Conservation (phyloP, 2,329 filamentous ascomycete species). For the Nothomitra cinnamomea region DNA sequence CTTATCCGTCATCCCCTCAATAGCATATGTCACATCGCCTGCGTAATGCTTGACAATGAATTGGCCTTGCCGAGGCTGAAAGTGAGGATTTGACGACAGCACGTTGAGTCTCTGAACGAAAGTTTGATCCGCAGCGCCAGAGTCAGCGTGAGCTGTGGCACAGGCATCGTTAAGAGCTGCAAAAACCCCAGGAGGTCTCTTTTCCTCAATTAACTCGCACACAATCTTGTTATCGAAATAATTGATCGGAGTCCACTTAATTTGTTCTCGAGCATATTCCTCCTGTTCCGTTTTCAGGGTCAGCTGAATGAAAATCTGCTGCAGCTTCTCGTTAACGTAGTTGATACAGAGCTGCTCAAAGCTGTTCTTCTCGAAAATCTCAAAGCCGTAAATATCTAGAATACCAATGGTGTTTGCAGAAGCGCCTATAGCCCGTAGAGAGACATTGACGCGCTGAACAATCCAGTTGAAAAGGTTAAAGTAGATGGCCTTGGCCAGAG, state of each 20-base stretch:
- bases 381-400: conserved; percentile 96
- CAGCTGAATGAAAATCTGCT: conserved; percentile 97
- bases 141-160: conserved; percentile 94
- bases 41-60: conserved; percentile 99
- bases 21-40: conserved; percentile 84
- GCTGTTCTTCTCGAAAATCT: conserved; percentile 98
- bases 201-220: conserved; percentile 88
- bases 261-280: conserved; percentile 89
- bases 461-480: conserved; percentile 99
- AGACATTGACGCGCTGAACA: conserved; percentile 77
- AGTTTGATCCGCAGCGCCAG: conserved; percentile 81
- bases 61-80: conserved; percentile 80
- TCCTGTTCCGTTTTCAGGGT: conserved; percentile 95
- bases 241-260: conserved; percentile 96
- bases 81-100: conserved; percentile 72
- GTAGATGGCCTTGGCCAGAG: conserved; percentile 88
- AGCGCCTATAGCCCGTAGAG: conserved; percentile 59
- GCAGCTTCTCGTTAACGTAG: conserved; percentile 97
- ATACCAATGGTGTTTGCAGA: conserved; percentile 83
- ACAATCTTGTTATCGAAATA: conserved; percentile 99
- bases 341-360: conserved; percentile 99
- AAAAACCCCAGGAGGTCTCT: conserved; percentile 79
- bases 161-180: conserved; percentile 95
- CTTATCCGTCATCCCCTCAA: conserved; percentile 97
- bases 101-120: conserved; percentile 89